A percentile compares a stretch with the other conserved stretches of the same genome.
phyloP scores from a whole-genome alignment of 495 filamentous ascomycete species.

The Daldinia vernicosa region DNA sequence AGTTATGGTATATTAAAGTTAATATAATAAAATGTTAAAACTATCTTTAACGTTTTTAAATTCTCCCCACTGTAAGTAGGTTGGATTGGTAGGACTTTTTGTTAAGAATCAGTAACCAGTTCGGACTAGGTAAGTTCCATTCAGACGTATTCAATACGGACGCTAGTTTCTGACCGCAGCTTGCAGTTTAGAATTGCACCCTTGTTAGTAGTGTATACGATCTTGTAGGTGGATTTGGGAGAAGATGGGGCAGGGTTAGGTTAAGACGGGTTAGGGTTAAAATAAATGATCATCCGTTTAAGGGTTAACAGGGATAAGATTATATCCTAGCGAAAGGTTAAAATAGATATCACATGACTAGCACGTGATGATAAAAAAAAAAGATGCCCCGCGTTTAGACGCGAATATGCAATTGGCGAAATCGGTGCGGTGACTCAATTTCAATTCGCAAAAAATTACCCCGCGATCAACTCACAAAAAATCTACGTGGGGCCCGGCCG shows the following conservation, averaged over 20 bases:
- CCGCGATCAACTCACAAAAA: constrained; percentile 31
- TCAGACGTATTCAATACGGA: constrained; percentile 3
- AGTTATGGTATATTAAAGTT: too few relatives aligned
- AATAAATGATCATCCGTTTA: too few relatives aligned
- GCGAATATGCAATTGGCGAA: constrained; percentile 20
- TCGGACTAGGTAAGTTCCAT: not conserved
- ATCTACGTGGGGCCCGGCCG: constrained; percentile 11
- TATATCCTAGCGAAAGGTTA: not conserved
- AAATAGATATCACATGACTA: constrained; percentile 8
- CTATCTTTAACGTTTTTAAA: too few relatives aligned
- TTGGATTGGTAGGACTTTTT: not conserved
- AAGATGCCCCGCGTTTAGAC: constrained; percentile 3
- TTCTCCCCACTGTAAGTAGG: too few relatives aligned
- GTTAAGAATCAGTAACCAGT: not conserved
- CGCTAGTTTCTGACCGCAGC: not conserved
- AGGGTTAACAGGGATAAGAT: not conserved
- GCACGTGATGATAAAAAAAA: not conserved
- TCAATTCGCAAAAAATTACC: constrained; percentile 34
- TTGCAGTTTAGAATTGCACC: not conserved
- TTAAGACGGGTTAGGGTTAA: not conserved
- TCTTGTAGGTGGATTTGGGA: not conserved
- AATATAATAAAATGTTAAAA: too few relatives aligned
- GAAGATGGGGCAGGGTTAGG: not conserved
- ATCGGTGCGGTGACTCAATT: constrained; percentile 29
- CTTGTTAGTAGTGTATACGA: not conserved